Percentiles rank a stretch among this genome's conserved stretches.
Conservation (phyloP, 768 basidiomycete species). For the Auricularia sp. region DNA sequence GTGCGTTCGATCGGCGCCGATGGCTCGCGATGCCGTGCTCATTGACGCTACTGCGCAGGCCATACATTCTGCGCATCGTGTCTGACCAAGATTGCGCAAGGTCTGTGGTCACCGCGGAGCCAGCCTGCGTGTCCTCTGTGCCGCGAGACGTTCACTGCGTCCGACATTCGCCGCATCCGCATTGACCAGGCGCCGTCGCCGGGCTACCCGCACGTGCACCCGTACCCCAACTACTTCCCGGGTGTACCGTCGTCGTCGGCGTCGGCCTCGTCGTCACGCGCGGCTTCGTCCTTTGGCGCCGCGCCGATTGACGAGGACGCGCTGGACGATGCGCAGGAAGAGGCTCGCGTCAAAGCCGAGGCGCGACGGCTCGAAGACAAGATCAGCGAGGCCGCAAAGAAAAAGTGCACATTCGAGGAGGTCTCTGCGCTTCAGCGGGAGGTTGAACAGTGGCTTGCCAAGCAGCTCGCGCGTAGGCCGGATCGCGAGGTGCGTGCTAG, state of each 20-base stretch:
- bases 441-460: constrained; percentile 62
- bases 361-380: constrained; percentile 65
- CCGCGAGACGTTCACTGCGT: constrained; percentile 49
- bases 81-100: constrained; percentile 17
- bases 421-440: constrained; percentile 68
- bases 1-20: constrained; percentile 35
- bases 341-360: constrained; percentile 25
- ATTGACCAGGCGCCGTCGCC: constrained; percentile 55
- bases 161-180: constrained; percentile 65
- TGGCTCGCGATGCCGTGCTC: constrained; percentile 7
- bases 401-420: constrained; percentile 84
- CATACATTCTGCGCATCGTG: constrained; percentile 1
- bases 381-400: constrained; percentile 66
- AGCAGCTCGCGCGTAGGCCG: constrained; percentile 36
- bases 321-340: constrained; percentile 7
- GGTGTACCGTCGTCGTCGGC: constrained; percentile 37
- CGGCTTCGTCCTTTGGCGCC: constrained; percentile 35
- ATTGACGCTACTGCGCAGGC: constrained; percentile 1
- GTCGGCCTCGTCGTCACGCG: constrained; percentile 38
- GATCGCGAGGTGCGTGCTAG: constrained; percentile 50
- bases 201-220: constrained; percentile 28
- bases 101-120: constrained; percentile 43
- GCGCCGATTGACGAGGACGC: constrained; percentile 20
- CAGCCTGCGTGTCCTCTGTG: constrained; percentile 56
- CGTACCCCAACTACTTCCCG: constrained; percentile 1